These are phyloP conservation scores for Rhododendron mucronatum DNA, from an alignment of 148 eudicot genomes.

Conservation along the genomic window DNA sequence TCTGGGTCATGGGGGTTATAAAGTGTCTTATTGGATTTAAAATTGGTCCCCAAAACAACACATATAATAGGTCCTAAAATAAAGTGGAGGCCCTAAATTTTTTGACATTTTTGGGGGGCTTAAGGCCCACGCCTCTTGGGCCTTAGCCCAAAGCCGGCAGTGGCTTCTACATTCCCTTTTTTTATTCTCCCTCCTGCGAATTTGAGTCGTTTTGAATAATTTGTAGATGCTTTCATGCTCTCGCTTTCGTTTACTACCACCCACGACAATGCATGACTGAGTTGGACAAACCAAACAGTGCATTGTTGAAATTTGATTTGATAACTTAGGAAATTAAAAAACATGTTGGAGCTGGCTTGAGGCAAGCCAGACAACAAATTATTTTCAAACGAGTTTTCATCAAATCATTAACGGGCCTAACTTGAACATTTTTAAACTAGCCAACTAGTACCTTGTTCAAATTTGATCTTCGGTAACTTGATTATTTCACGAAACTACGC, in stretches of 20 bases:
- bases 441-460: neutral
- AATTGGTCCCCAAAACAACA: too few relatives aligned
- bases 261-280: too few relatives aligned
- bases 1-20: too few relatives aligned
- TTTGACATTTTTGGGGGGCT: too few relatives aligned
- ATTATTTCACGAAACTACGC: neutral
- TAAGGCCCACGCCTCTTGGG: too few relatives aligned
- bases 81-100: too few relatives aligned
- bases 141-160: too few relatives aligned
- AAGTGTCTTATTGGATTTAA: too few relatives aligned
- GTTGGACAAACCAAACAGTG: too few relatives aligned
- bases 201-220: neutral
- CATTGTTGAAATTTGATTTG: neutral
- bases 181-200: neutral
- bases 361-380: neutral
- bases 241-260: too few relatives aligned
- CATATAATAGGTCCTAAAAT: too few relatives aligned
- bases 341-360: neutral
- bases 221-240: too few relatives aligned
- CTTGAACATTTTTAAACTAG: neutral
- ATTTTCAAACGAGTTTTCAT: neutral
- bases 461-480: neutral
- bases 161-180: neutral
- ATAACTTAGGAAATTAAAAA: neutral
- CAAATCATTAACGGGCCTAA: neutral